phyloP scores from a whole-genome alignment of 2,329 filamentous ascomycete genomes.

The Lasiodiplodia hormozganensis region DNA sequence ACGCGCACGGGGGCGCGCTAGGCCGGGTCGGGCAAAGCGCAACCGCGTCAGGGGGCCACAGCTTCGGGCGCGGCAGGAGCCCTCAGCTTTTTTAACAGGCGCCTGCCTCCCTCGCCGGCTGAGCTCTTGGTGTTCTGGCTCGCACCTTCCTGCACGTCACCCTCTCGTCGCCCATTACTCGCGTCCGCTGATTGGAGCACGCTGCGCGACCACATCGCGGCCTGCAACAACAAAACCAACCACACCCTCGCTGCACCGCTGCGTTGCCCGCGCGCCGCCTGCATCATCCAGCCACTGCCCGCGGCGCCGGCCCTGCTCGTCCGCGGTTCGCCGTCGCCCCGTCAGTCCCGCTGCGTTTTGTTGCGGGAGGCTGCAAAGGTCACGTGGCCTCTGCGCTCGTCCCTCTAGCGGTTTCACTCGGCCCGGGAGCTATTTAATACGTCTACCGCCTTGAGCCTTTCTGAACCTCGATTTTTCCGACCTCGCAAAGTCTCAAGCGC shows the following conservation, averaged over 20 bases:
- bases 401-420: constrained; percentile 28
- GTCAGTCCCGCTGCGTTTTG: not conserved
- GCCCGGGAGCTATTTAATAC: constrained; percentile 29
- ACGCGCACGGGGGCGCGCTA: constrained; percentile 15
- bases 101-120: constrained; percentile 13
- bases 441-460: constrained; percentile 26
- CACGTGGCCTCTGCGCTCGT: constrained; percentile 16
- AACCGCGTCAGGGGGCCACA: constrained; percentile 23
- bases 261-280: constrained; percentile 4
- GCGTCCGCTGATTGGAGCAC: constrained; percentile 24
- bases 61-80: constrained; percentile 26
- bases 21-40: not conserved
- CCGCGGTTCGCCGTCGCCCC: constrained; percentile 17
- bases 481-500: constrained; percentile 30
- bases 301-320: constrained; percentile 6
- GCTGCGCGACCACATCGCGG: not conserved
- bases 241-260: constrained; percentile 13
- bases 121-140: constrained; percentile 27
- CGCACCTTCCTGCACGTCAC: constrained; percentile 27
- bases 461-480: constrained; percentile 30
- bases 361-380: constrained; percentile 14
- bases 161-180: constrained; percentile 25
- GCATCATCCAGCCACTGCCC: not conserved
- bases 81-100: constrained; percentile 26
- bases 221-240: not conserved